Evolutionary conservation across 371 early-diverging fungal genomes (phyloP).

Genomic region (Lichtheimia corymbifera): DNA sequence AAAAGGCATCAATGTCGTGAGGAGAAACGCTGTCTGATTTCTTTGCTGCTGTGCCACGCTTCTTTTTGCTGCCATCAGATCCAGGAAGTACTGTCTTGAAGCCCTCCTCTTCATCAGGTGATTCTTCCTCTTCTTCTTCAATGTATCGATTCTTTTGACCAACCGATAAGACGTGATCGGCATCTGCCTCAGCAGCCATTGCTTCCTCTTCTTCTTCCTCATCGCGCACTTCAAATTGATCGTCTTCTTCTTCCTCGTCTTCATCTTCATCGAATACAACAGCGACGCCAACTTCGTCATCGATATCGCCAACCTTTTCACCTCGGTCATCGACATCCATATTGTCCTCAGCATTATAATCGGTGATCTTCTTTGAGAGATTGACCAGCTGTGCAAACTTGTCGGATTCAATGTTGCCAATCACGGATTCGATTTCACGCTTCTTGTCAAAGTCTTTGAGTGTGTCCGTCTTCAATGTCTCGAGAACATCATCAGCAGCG

Average conservation of each 20-base stretch:
- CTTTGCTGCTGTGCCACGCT: conserved; percentile 21
- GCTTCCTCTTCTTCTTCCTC: conserved; percentile 46
- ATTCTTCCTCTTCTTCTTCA: conserved; percentile 30
- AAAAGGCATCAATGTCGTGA: conserved; percentile 95
- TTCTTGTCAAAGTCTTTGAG: conserved; percentile 90
- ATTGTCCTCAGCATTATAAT: conserved; percentile 62
- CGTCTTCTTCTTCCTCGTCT: conserved; percentile 61
- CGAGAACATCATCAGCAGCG: conserved; percentile 87
- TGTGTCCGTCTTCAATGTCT: conserved; percentile 82
- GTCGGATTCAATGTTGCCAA: conserved; percentile 66
- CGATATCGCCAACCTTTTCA: conserved; percentile 58
- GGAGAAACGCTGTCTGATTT: conserved; percentile 50
- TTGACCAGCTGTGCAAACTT: conserved; percentile 87
- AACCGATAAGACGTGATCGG: conserved; percentile 5
- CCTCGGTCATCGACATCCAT: conserved; percentile 55
- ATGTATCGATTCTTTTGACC: conserved; percentile 14
- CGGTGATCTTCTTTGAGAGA: conserved; percentile 92
- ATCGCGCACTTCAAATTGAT: conserved; percentile 62
- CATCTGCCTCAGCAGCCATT: conserved; percentile 15
- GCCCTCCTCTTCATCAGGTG: conserved; percentile 51
- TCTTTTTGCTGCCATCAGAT: conserved; percentile 39
- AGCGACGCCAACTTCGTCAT: conserved; percentile 76
- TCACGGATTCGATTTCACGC: conserved; percentile 79
- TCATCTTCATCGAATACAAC: conserved; percentile 76
- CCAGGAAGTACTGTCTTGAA: conserved; percentile 59